Base-by-base conservation (phyloP, 805 yeast genomes). In the Sugiyamaella floridensis region DNA sequence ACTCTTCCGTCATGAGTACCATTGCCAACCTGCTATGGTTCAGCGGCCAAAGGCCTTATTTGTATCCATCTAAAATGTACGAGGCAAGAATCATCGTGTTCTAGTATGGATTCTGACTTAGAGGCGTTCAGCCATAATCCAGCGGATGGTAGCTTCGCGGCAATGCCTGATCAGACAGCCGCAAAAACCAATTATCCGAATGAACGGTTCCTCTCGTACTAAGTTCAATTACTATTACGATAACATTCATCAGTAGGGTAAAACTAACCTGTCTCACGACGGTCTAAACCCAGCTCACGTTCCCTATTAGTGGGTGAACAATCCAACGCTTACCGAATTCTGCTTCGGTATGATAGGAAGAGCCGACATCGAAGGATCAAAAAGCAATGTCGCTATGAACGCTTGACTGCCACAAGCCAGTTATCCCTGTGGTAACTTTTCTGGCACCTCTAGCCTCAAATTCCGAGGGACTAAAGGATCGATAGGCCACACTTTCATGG, bases 101-200 rank as follows among this genome's bases (percentile, higher is more conserved):
- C 73, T 71, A 60, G 83, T 82, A 56, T 77, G 76, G 73, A 79
- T 78, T 58, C 81, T 81, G 74, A 67, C 73, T 69, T 69, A 69
- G 74, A 71, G 73, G 74, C 75, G 74, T 70, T 71, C 75, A 71
- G 74, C 74, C 74, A 67, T 71, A 64, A 71, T 72, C 75, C 75
- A 69, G 72, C 74, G 68, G 75, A 71, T 73, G 76, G 74, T 71
- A 70, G 74, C 74, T 70, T 69, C 74, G 73, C 74, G 70, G 73
- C 74, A 68, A 63, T 71, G 72, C 74, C 74, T 70, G 71, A 63
- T 69, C 74, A 67, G 72, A 67, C 73, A 69, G 73, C 72, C 69
- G 74, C 74, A 67, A 68, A 70, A 66, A 68, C 74, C 74, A 70
- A 71, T 70, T 69, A 71, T 71, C 75, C 65, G 75, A 71, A 70